Evolutionary conservation across 768 basidiomycete genomes (phyloP).

Genomic region (Rubroboletus satanas): DNA sequence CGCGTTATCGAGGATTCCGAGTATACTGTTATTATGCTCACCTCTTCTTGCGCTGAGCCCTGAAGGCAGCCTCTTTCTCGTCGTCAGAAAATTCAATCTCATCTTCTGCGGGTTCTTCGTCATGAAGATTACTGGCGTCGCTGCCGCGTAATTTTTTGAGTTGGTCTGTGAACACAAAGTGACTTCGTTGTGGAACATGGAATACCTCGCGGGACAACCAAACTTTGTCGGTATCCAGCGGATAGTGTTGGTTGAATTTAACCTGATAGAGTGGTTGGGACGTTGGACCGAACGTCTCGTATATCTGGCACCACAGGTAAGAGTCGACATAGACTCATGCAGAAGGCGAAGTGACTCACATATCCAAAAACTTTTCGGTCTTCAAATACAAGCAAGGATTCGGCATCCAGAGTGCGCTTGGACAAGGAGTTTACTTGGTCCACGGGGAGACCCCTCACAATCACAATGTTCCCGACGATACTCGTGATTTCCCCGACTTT

Average conservation of each 20-base stretch:
- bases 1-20: neutral
- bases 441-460: slow-evolving; percentile 61
- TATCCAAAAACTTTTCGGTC: slow-evolving; percentile 89
- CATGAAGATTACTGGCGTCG: slow-evolving; percentile 91
- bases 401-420: slow-evolving; percentile 75
- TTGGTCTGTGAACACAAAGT: slow-evolving; percentile 77
- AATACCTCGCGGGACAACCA: slow-evolving; percentile 63
- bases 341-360: slow-evolving; percentile 45
- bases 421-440: slow-evolving; percentile 43
- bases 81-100: slow-evolving; percentile 96
- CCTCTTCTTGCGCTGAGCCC: slow-evolving; percentile 56
- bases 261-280: slow-evolving; percentile 87
- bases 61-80: slow-evolving; percentile 79
- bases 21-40: slow-evolving; percentile 29
- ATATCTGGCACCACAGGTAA: slow-evolving; percentile 49
- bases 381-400: slow-evolving; percentile 85
- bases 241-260: slow-evolving; percentile 66
- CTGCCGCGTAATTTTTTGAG: slow-evolving; percentile 76
- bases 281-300: slow-evolving; percentile 95
- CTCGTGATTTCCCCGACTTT: slow-evolving; percentile 76
- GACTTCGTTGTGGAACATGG: slow-evolving; percentile 76
- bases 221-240: slow-evolving; percentile 56
- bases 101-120: slow-evolving; percentile 88
- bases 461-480: slow-evolving; percentile 67
- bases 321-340: slow-evolving; percentile 12